A percentile compares a stretch with the other conserved stretches of the same genome.
phyloP scores from a whole-genome alignment of 441 rosid genomes.

The Erysimum pusillum region DNA sequence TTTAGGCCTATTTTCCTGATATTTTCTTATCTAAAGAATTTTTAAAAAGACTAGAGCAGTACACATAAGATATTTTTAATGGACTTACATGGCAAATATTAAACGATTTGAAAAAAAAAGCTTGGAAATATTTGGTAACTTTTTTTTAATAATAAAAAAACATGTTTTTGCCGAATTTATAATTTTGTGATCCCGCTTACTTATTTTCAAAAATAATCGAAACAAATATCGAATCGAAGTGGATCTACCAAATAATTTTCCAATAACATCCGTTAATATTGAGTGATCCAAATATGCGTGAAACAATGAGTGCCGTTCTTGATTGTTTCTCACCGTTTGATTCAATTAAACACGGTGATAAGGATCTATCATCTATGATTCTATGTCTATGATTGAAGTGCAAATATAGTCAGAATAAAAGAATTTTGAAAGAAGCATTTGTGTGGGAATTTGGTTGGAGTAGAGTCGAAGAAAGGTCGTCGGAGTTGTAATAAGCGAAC shows the following conservation, averaged over 20 bases:
- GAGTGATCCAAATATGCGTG: not conserved
- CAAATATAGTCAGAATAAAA: not conserved
- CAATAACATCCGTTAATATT: not conserved
- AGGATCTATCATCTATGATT: not conserved
- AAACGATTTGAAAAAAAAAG: too few relatives aligned
- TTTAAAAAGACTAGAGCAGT: too few relatives aligned
- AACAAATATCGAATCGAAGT: not conserved
- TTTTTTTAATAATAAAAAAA: too few relatives aligned
- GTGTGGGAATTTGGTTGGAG: slow-evolving; percentile 33
- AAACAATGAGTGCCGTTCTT: not conserved
- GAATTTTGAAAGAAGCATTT: not conserved
- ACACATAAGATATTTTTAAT: too few relatives aligned
- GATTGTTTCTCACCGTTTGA: not conserved
- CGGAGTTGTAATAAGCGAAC: not conserved
- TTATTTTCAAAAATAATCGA: too few relatives aligned
- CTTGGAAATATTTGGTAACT: too few relatives aligned
- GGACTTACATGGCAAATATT: too few relatives aligned
- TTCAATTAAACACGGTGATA: not conserved
- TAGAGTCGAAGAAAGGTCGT: slow-evolving; percentile 30
- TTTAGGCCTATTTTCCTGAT: too few relatives aligned
- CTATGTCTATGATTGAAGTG: not conserved
- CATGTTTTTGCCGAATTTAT: too few relatives aligned
- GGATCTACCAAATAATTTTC: not conserved
- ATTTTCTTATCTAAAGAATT: too few relatives aligned
- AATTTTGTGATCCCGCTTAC: too few relatives aligned